Evolutionary conservation across 352 stramenopile species (phyloP), one percentile per base, ranked within the genome.

Genomic region (Globisporangium takayamanum): DNA sequence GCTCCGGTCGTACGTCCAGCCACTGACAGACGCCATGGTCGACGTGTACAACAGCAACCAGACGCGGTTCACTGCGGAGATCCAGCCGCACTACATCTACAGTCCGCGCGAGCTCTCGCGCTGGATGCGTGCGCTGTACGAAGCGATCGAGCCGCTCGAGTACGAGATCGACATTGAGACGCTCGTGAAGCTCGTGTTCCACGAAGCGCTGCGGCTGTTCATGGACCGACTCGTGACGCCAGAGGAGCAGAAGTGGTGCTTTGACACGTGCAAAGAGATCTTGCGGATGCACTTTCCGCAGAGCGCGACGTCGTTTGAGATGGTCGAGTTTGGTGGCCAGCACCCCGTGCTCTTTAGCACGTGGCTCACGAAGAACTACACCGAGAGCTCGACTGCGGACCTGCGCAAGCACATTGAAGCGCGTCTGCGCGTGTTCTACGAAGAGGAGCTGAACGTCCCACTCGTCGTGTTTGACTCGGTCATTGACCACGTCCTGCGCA

Each of bases 391-490:
- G 55, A 86, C 87, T 42, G 73, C 89, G 22, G 92, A 98, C 52
- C 74, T 99, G 22, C 93, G 97, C 16, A 91, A 97, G 51, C 98
- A 99, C 66, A 89, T 99, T 46, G 85, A 91, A 78, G 95, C 96
- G 15, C 85, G 97, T 22, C 84, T 99, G 44, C 88, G 91, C 7
- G 94, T 99, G 11, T 99, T 99, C 74, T 99, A 99, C 66, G 98
- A 99, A 72, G 98, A 99, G 77, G 97, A 99, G 69, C 80, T 99
- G 14, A 98, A 99, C 68, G 97, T 99, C 36, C 97, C 96, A 48
- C 73, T 99, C 2, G 97, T 99, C n/a, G 88, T 99, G 39, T 99
- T 99, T 67, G 98, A 99, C 74, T 98, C 98, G 14, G 97, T 99
- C 22, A 89, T 99, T 36, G 97, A 99, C 61, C 97, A 99, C 69